Percentiles rank a stretch among this genome's conserved stretches.
These are phyloP conservation scores for Nemania diffusa DNA, from an alignment of 2,329 filamentous ascomycete genomes.

Conservation along the genomic window DNA sequence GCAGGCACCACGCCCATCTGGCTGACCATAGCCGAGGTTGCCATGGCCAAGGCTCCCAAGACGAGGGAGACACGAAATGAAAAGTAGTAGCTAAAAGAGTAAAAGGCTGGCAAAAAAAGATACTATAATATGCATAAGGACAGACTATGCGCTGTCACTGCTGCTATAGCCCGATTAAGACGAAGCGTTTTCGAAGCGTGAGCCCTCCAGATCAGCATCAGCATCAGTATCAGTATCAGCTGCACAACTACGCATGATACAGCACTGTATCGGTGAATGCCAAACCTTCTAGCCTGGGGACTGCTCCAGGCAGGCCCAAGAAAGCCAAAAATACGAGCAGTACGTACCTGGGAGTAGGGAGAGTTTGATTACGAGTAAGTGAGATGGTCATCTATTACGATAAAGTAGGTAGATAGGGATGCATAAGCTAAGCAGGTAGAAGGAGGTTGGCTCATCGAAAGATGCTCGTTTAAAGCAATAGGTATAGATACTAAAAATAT, in stretches of 20 bases:
- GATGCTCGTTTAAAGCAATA: too few relatives aligned
- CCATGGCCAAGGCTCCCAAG: constrained; percentile 31
- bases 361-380: too few relatives aligned
- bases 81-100: too few relatives aligned
- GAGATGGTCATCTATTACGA: background rate
- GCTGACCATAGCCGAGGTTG: constrained; percentile 37
- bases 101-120: background rate
- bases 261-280: background rate
- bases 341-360: too few relatives aligned
- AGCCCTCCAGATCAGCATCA: constrained; percentile 2
- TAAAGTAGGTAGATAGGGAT: background rate
- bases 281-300: background rate
- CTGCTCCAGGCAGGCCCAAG: constrained; percentile 14
- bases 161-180: background rate
- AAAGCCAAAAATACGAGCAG: background rate
- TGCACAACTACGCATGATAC: too few relatives aligned
- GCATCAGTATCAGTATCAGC: background rate
- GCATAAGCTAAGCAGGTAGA: too few relatives aligned
- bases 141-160: background rate
- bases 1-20: constrained; percentile 70
- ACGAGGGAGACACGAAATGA: background rate
- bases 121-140: background rate
- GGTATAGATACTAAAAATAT: too few relatives aligned
- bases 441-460: too few relatives aligned
- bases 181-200: background rate